These are phyloP conservation scores for Yamadazyma mexicana DNA, from an alignment of 1,139 yeast species.

Conservation along the genomic window DNA sequence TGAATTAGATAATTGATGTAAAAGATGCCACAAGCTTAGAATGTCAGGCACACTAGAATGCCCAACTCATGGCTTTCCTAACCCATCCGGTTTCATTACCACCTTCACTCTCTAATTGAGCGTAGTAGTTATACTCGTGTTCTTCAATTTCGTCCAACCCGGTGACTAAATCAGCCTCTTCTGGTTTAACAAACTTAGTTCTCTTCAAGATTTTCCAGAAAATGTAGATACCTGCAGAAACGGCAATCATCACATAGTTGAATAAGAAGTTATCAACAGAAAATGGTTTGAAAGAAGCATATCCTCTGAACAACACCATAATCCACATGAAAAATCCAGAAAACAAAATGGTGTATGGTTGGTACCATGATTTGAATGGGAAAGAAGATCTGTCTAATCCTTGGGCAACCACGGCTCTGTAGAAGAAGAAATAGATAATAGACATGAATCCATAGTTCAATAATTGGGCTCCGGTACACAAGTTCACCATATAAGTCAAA, in stretches of 20 bases:
- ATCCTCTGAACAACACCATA: constrained; percentile 42
- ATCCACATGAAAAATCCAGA: constrained; percentile 32
- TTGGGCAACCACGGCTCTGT: constrained; percentile 54
- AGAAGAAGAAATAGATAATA: constrained; percentile 58
- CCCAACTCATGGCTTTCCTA: constrained; percentile 12
- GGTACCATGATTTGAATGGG: constrained; percentile 75
- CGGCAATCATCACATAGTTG: constrained; percentile 41
- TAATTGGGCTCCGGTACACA: constrained; percentile 79
- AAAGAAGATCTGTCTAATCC: constrained; percentile 71
- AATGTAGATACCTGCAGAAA: constrained; percentile 23
- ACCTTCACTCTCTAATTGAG: constrained; percentile 21
- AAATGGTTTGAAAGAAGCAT: constrained; percentile 38
- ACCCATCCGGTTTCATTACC: constrained; percentile 6
- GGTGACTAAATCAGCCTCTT: constrained; percentile 33
- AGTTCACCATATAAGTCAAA: constrained; percentile 70
- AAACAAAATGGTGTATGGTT: constrained; percentile 69
- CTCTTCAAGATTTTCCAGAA: constrained; percentile 34
- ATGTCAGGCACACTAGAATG: constrained; percentile 12
- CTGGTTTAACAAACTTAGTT: constrained; percentile 28
- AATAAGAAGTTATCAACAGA: constrained; percentile 39
- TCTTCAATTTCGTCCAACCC: constrained; percentile 44
- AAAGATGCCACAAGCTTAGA: too few relatives aligned
- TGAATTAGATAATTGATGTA: too few relatives aligned
- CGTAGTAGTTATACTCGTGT: constrained; percentile 44
- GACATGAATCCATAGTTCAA: constrained; percentile 69